Evolutionary conservation across 768 basidiomycete species (phyloP), one percentile per base, ranked within the genome.

Genomic region (Naganishia randhawae): DNA sequence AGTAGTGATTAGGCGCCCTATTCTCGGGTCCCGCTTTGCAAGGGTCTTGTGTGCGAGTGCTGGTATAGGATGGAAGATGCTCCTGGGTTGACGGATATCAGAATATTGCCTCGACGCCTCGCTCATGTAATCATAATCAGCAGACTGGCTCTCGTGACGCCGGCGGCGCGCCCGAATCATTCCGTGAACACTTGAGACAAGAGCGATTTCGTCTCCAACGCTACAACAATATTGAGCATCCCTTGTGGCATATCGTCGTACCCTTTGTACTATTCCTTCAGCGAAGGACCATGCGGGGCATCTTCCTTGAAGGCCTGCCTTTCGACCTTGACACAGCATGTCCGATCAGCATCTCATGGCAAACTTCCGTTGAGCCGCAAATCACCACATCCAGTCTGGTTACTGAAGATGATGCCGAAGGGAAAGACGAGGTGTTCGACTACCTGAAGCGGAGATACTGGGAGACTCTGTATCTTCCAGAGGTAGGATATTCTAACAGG

Each of bases 401-500:
- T 7, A 7, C 4, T 17, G 14, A 13, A 5, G 45, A 48, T 48
- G 45, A n/a, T 17, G 45, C 45, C 25, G 45, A 48, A 22, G 54
- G 17, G 33, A 5, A 61, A 7, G 31, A 41, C 16, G 22, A 61
- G 32, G 25, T 27, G 1, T 25, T 32, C 16, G 35, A 51, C 9
- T 64, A 50, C 45, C 11, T 66, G 25, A 32, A 33, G 41, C 35
- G 37, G 27, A 27, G 50, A 31, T 66, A 66, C 29, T 53, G 48
- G 50, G 50, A 66, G 17, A 66, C 65, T 3, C 65, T 66, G 4
- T 66, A 66, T 27, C 65, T 53, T n/a, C 65, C 65, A 31, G 51
- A 66, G 50, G 51, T 52, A 32, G 25, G 27, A 8, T 22, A 29
- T 17, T 29, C 8, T 22, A 19, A 16, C 63, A 17, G 1, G 32